These are phyloP conservation scores for Rhododendron vialii DNA, from an alignment of 148 eudicot species.

Conservation along the genomic window DNA sequence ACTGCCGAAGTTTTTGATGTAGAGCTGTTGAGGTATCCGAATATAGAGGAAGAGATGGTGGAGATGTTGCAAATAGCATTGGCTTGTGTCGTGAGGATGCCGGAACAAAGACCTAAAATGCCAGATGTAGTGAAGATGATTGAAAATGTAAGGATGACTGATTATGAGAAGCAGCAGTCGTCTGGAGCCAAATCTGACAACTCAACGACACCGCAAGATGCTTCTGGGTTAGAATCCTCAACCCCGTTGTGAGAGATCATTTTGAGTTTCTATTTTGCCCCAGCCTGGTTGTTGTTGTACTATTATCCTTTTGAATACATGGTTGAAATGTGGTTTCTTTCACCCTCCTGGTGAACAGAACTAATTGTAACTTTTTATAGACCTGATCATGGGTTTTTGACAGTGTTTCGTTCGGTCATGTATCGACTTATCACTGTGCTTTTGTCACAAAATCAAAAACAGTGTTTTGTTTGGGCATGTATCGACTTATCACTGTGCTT, in stretches of 20 bases:
- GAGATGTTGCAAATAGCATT: conserved; percentile 79
- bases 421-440: not conserved
- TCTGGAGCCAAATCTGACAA: conserved; percentile 28
- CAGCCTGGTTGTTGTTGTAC: not conserved
- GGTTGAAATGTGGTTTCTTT: not conserved
- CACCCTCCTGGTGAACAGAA: conserved; percentile 11
- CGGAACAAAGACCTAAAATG: conserved; percentile 79
- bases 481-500: not conserved
- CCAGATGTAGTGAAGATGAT: conserved; percentile 59
- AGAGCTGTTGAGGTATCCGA: conserved; percentile 63
- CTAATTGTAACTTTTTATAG: not conserved
- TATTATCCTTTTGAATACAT: not conserved
- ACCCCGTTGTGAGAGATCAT: not conserved
- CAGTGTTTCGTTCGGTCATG: not conserved
- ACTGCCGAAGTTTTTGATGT: conserved; percentile 81
- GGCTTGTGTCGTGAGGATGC: conserved; percentile 57
- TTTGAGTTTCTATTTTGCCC: conserved; percentile 6
- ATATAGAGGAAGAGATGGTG: conserved; percentile 82
- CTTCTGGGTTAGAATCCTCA: conserved; percentile 1
- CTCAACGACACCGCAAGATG: conserved; percentile 15
- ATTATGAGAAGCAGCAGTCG: conserved; percentile 21
- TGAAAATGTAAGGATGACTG: conserved; percentile 44
- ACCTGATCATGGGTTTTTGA: conserved; percentile 4
- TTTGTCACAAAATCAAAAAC: not conserved
- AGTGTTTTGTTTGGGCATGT: not conserved